Percentiles rank a stretch among this genome's conserved stretches.
These are phyloP conservation scores for Pichia sporocuriosa DNA, from an alignment of 805 yeast species.

Conservation along the genomic window DNA sequence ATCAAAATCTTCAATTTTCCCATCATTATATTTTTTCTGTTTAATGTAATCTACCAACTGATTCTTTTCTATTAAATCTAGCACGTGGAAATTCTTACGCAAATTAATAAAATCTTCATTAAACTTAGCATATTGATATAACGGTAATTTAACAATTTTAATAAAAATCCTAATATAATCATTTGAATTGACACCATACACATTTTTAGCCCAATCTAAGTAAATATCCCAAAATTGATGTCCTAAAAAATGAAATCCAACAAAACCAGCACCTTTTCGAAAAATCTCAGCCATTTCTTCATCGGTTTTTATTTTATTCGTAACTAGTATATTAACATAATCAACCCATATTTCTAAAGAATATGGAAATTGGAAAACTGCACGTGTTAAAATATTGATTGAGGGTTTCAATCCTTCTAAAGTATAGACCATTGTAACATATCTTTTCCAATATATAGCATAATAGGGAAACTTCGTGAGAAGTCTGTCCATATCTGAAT, in stretches of 20 bases:
- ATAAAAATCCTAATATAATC: slow-evolving; percentile 37
- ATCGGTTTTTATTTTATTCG: slow-evolving; percentile 31
- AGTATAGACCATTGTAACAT: slow-evolving; percentile 48
- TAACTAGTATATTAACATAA: slow-evolving; percentile 46
- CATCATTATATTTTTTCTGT: slow-evolving; percentile 9
- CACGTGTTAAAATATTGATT: slow-evolving; percentile 35
- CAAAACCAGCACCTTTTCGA: slow-evolving; percentile 37
- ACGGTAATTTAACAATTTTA: slow-evolving; percentile 50
- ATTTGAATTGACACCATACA: slow-evolving; percentile 29
- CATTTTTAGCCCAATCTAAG: slow-evolving; percentile 50
- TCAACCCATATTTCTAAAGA: slow-evolving; percentile 68
- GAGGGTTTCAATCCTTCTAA: slow-evolving; percentile 49
- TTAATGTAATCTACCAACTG: slow-evolving; percentile 26
- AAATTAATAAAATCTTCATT: slow-evolving; percentile 43
- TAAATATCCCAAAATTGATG: slow-evolving; percentile 81
- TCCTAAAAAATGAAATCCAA: slow-evolving; percentile 70
- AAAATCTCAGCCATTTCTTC: slow-evolving; percentile 37
- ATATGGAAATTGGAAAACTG: slow-evolving; percentile 45
- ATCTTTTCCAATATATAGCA: slow-evolving; percentile 59
- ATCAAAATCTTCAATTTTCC: background rate
- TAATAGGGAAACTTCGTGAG: slow-evolving; percentile 52
- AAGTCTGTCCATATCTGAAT: slow-evolving; percentile 34
- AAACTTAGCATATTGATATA: slow-evolving; percentile 82
- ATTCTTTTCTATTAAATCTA: slow-evolving; percentile 27
- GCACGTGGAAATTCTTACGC: slow-evolving; percentile 30